Conservation (phyloP, 139 green algal genomes). For the Picochlorum costavermella region DNA sequence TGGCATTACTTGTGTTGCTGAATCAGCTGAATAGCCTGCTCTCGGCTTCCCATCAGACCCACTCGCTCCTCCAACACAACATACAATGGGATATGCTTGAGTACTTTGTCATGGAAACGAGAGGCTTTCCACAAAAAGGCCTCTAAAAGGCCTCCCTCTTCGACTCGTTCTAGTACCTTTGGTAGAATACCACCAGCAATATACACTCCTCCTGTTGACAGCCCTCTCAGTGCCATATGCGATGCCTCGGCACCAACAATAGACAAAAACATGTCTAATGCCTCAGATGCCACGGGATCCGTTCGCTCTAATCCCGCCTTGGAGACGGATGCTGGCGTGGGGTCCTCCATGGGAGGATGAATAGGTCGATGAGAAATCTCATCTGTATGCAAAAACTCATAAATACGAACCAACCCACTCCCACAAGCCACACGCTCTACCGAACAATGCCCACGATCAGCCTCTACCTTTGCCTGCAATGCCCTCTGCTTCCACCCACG, state of each 20-base stretch:
- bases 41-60: conserved; percentile 55
- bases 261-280: conserved; percentile 80
- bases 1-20: conserved; percentile 2
- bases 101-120: conserved; percentile 37
- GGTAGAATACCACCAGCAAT: conserved; percentile 81
- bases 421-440: conserved; percentile 61
- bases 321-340: conserved; percentile 43
- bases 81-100: conserved; percentile 49
- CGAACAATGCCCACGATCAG: conserved; percentile 65
- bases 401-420: conserved; percentile 78
- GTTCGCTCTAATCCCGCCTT: conserved; percentile 42
- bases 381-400: conserved; percentile 76
- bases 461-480: conserved; percentile 59
- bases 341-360: conserved; percentile 8
- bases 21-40: conserved; percentile 47
- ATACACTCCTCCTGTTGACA: conserved; percentile 80
- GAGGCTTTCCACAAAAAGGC: conserved; percentile 55
- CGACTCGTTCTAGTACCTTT: conserved; percentile 53
- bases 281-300: conserved; percentile 57
- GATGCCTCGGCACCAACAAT: conserved; percentile 72
- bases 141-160: conserved; percentile 42
- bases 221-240: conserved; percentile 66
- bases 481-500: conserved; percentile 75
- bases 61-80: conserved; percentile 66
- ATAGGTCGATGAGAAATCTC: conserved; percentile 10